phyloP scores from a whole-genome alignment of 345 rosid species.

The Orychophragmus violaceus region DNA sequence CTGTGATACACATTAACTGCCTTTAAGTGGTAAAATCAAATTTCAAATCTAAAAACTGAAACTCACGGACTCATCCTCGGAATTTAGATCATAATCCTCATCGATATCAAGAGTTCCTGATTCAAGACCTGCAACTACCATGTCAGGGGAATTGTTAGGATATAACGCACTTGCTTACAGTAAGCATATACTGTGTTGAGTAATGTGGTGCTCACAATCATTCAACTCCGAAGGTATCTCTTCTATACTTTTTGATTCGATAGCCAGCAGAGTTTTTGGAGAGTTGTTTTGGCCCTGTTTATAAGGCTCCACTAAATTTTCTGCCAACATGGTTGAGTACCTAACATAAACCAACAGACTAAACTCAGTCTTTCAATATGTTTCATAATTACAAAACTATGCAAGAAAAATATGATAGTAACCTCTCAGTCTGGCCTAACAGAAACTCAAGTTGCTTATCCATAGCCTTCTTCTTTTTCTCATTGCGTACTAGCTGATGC shows the following conservation, averaged over 20 bases:
- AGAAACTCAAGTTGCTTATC: slow-evolving; percentile 97
- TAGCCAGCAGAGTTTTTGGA: slow-evolving; percentile 24
- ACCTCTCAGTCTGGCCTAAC: slow-evolving; percentile 99
- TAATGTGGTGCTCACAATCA: slow-evolving; percentile 42
- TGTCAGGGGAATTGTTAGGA: slow-evolving; percentile 10
- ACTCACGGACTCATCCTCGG: slow-evolving; percentile 77
- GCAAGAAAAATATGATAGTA: neutral
- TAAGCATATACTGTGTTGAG: slow-evolving; percentile 7
- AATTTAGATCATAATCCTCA: slow-evolving; percentile 55
- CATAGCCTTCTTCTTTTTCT: slow-evolving; percentile 91
- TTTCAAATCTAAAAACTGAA: neutral
- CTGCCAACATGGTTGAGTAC: slow-evolving; percentile 99
- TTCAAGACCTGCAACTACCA: slow-evolving; percentile 37
- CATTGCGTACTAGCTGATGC: slow-evolving; percentile 92
- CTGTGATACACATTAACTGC: neutral
- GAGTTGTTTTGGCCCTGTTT: slow-evolving; percentile 38
- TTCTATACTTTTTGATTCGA: slow-evolving; percentile 26
- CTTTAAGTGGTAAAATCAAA: neutral
- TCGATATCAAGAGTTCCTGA: slow-evolving; percentile 49
- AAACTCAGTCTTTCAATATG: neutral
- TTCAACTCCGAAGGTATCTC: slow-evolving; percentile 31
- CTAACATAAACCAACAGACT: slow-evolving; percentile 36
- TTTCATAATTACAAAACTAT: neutral
- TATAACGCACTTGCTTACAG: slow-evolving; percentile 6
- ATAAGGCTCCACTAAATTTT: slow-evolving; percentile 69